Percentiles rank a stretch among this genome's conserved stretches.
Conservation (phyloP, 306 rosid genomes). For the Quercus mongolica region DNA sequence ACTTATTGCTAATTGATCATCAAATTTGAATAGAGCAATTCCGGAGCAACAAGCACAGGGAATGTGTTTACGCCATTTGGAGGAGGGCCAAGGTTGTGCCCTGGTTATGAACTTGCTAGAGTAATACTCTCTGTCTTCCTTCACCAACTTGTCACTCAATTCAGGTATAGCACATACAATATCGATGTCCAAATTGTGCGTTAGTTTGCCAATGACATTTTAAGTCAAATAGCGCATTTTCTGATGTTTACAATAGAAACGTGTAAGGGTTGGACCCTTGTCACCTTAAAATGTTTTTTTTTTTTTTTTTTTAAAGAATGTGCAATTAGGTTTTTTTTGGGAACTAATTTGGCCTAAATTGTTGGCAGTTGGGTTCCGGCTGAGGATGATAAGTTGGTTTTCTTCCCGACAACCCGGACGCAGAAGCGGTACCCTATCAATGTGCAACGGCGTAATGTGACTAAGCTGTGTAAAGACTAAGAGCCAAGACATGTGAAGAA, state of each 20-base stretch:
- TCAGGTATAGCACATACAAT: slow-evolving; percentile 45
- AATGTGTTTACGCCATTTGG: slow-evolving; percentile 86
- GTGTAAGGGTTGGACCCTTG: no score
- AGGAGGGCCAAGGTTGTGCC: slow-evolving; percentile 89
- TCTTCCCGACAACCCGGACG: slow-evolving; percentile 93
- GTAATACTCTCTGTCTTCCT: slow-evolving; percentile 89
- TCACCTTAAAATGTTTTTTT: no score
- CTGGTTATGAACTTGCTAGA: slow-evolving; percentile 91
- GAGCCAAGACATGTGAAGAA: background rate
- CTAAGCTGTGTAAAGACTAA: slow-evolving; percentile 3
- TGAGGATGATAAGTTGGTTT: slow-evolving; percentile 89
- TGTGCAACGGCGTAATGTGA: slow-evolving; percentile 43
- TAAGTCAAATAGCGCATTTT: no score
- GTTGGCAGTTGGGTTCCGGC: slow-evolving; percentile 80
- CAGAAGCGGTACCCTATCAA: slow-evolving; percentile 84
- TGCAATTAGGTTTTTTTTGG: background rate
- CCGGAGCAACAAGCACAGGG: slow-evolving; percentile 37
- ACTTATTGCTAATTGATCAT: slow-evolving; percentile 1
- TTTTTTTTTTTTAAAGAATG: no score
- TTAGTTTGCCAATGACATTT: no score
- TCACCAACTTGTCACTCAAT: slow-evolving; percentile 73
- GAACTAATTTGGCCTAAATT: background rate
- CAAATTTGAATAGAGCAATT: slow-evolving; percentile 38
- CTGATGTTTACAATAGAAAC: no score
- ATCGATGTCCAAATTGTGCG: no score